These are phyloP conservation scores for Helotiales sp. DNA, from an alignment of 2,329 filamentous ascomycete genomes.

Conservation along the genomic window DNA sequence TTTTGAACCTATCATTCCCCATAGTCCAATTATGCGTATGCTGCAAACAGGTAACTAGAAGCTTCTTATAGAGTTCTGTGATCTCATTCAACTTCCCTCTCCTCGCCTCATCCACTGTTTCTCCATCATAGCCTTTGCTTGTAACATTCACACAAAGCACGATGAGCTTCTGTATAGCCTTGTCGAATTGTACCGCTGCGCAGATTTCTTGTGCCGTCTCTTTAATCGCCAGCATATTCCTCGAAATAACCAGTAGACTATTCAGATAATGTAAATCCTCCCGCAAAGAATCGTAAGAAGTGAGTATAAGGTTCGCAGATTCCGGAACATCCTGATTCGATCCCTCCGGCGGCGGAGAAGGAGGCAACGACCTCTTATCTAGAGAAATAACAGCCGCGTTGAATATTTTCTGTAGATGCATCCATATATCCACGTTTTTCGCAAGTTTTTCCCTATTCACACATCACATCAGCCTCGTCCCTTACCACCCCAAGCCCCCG, in stretches of 20 bases:
- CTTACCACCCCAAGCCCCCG: neutral
- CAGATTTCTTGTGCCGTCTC: slow-evolving; percentile 67
- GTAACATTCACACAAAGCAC: slow-evolving; percentile 67
- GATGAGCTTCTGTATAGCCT: slow-evolving; percentile 65
- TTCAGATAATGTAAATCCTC: slow-evolving; percentile 64
- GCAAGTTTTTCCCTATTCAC: slow-evolving; percentile 55
- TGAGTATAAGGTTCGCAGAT: slow-evolving; percentile 61
- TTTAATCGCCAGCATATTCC: slow-evolving; percentile 64
- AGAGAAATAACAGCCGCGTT: slow-evolving; percentile 60
- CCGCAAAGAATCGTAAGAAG: slow-evolving; percentile 60
- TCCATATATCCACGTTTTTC: slow-evolving; percentile 64
- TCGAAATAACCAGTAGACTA: slow-evolving; percentile 66
- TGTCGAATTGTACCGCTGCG: slow-evolving; percentile 63
- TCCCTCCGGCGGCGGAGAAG: slow-evolving; percentile 52
- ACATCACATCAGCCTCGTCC: slow-evolving; percentile 8
- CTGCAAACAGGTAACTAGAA: slow-evolving; percentile 64
- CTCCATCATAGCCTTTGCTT: slow-evolving; percentile 66
- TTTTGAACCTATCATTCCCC: slow-evolving; percentile 69
- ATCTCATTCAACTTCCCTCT: slow-evolving; percentile 60
- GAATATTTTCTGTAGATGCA: slow-evolving; percentile 63
- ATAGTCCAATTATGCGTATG: slow-evolving; percentile 70
- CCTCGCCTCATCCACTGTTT: slow-evolving; percentile 57
- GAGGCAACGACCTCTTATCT: slow-evolving; percentile 58
- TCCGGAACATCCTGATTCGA: slow-evolving; percentile 61
- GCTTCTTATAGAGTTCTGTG: slow-evolving; percentile 67